Evolutionary conservation across 192 early-diverging fungal genomes (phyloP), one percentile per base, ranked within the genome.

Genomic region (Linnemannia exigua): DNA sequence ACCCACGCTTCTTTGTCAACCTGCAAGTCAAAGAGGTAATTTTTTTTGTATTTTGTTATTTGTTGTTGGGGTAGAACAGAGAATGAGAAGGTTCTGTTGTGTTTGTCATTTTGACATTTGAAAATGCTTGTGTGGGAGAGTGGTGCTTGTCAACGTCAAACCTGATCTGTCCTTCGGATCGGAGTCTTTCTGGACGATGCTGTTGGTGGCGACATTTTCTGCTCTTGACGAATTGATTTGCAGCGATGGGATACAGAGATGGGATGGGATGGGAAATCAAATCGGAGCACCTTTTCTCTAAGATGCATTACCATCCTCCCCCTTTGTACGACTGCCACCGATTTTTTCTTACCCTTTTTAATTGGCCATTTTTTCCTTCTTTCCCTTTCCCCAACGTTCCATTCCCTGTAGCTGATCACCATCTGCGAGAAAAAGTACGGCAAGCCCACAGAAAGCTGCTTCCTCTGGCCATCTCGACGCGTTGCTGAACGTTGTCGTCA

Each of bases 1-100:
- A 99, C 80, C 98, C 98, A 16, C 95, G 98, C 48, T 99, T 99
- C 90, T 97, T 98, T 78, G 95, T 95, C 83, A 92, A 94, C 82
- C 89, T 94, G 63, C 79, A 87, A 38, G 91, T 97, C 71, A 89
- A 93, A 77, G 83, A 95, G 90, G 94, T 95, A 90, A 36, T 63
- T 63, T 51, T 51, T 51, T 1, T 51, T 51, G n/a, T n/a, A n/a
- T 1, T 51, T 31, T 15, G 12, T 31, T 12, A 28, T 31, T 63
- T 6, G 58, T 63, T 31, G 58, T 63, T 63, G 28, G 58, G 28
- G 58, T n/a, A 54, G 58, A 61, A 44, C 41, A 28, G 8, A 8
- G 25, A 54, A 31, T 54, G 48, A 33, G 25, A 63, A 15, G 58
- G 58, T 14, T 15, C 1, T 31, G 1, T 50, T 50, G 48, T 63